Evolutionary conservation across 108 stramenopile species (phyloP).

Genomic region (Poteriospumella lacustris): DNA sequence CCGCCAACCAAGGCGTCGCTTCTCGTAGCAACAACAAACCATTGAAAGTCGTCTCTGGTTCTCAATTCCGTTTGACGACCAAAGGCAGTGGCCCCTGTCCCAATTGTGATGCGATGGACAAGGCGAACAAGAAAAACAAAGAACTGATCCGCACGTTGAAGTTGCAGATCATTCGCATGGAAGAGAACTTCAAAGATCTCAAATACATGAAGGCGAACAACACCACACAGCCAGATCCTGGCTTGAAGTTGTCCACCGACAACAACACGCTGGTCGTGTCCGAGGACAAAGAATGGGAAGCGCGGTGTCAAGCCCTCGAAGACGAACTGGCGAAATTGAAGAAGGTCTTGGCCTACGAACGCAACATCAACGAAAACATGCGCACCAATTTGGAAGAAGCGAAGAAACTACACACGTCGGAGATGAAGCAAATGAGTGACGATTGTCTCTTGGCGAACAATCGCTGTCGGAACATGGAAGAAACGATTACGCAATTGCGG

Average conservation of each 20-base stretch:
- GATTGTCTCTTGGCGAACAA: too few species aligned
- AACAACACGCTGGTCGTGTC: neutral
- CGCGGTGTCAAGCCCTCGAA: neutral
- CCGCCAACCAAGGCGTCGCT: too few species aligned
- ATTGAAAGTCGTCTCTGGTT: neutral
- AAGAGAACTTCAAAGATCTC: neutral
- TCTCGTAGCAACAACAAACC: too few species aligned
- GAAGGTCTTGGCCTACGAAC: neutral
- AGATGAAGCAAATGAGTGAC: too few species aligned
- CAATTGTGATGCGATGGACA: neutral
- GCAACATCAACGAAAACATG: neutral
- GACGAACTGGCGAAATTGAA: slow-evolving; percentile 11
- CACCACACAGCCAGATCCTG: too few species aligned
- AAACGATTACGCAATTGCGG: too few species aligned
- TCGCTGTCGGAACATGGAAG: too few species aligned
- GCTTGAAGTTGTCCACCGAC: neutral
- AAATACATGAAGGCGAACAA: neutral
- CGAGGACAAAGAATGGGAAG: neutral
- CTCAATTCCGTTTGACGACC: neutral
- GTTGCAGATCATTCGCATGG: neutral
- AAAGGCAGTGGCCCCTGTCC: neutral
- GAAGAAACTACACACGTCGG: too few species aligned
- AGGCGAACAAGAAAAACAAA: neutral
- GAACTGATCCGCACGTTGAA: neutral
- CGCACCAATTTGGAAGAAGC: neutral